These are phyloP conservation scores for Naematelia encephala DNA, from an alignment of 768 basidiomycete species.

Conservation along the genomic window DNA sequence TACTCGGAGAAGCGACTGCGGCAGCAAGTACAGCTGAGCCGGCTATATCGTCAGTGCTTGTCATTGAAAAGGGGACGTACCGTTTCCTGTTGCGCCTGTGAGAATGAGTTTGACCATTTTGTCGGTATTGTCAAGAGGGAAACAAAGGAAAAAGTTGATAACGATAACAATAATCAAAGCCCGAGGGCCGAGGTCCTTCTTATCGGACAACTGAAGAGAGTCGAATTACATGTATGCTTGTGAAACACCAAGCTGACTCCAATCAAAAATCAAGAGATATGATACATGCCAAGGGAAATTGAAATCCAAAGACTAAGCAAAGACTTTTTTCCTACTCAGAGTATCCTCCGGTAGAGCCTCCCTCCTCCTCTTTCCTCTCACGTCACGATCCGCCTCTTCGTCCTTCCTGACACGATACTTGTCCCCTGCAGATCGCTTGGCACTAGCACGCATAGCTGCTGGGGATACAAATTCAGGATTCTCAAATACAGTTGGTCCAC, in stretches of 20 bases:
- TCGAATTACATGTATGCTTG: too few species aligned
- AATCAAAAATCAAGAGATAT: neutral
- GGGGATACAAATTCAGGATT: constrained; percentile 97
- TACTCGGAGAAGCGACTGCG: too few species aligned
- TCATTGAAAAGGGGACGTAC: too few species aligned
- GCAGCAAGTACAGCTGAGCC: too few species aligned
- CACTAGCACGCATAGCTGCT: constrained; percentile 67
- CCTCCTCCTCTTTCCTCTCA: constrained; percentile 63
- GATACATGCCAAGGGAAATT: neutral
- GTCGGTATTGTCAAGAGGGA: too few species aligned
- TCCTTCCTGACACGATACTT: constrained; percentile 81
- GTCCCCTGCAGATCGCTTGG: constrained; percentile 68
- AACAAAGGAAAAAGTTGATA: too few species aligned
- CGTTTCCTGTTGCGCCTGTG: too few species aligned
- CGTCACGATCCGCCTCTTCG: constrained; percentile 64
- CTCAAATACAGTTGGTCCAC: constrained; percentile 89
- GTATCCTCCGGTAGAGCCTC: constrained; percentile 64
- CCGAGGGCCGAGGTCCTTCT: too few species aligned
- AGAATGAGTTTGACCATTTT: too few species aligned
- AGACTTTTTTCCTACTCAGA: constrained; percentile 81
- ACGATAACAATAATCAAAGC: too few species aligned
- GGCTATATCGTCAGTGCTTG: too few species aligned
- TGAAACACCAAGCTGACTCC: neutral
- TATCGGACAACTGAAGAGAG: too few species aligned
- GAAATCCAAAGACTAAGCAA: constrained; percentile 60